Evolutionary conservation across 2,329 filamentous ascomycete species (phyloP).

Genomic region (Paramyrothecium roridum): DNA sequence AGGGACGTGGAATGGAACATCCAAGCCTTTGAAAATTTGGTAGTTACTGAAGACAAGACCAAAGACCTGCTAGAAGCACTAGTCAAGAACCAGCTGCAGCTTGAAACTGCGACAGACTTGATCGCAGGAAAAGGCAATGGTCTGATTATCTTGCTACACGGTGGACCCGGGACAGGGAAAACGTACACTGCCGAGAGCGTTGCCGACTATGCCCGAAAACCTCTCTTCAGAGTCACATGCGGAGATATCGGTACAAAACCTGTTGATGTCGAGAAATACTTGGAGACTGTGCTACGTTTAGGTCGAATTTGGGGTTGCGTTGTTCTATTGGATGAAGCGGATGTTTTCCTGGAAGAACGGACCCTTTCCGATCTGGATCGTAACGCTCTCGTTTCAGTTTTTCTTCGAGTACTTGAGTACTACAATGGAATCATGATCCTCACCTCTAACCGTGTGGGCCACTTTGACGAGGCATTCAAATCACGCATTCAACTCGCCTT

Average conservation of each 20-base stretch:
- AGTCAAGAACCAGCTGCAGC: too few relatives aligned
- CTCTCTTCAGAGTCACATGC: conserved; percentile 5
- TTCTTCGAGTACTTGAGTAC: conserved; percentile 31
- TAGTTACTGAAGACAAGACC: neutral
- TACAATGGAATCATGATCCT: conserved; percentile 31
- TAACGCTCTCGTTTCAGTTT: conserved; percentile 23
- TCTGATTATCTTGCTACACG: too few relatives aligned
- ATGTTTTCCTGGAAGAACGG: conserved; percentile 21
- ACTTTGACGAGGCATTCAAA: conserved; percentile 32
- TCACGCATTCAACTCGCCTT: conserved; percentile 17
- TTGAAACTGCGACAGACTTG: too few relatives aligned
- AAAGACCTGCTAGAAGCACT: too few relatives aligned
- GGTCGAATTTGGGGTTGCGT: conserved; percentile 10
- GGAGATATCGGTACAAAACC: conserved; percentile 11
- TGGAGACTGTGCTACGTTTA: conserved; percentile 4
- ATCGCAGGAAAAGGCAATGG: too few relatives aligned
- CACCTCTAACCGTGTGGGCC: conserved; percentile 30
- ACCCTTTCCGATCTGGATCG: conserved; percentile 15
- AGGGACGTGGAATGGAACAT: neutral
- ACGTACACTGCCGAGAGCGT: conserved; percentile 7
- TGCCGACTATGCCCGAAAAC: conserved; percentile 6
- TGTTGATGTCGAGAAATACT: conserved; percentile 7
- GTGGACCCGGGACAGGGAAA: conserved; percentile 7
- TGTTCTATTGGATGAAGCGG: conserved; percentile 21
- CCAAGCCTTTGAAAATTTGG: neutral